phyloP scores from a whole-genome alignment of 2,329 filamentous ascomycete genomes.

The Aureobasidium sp. region DNA sequence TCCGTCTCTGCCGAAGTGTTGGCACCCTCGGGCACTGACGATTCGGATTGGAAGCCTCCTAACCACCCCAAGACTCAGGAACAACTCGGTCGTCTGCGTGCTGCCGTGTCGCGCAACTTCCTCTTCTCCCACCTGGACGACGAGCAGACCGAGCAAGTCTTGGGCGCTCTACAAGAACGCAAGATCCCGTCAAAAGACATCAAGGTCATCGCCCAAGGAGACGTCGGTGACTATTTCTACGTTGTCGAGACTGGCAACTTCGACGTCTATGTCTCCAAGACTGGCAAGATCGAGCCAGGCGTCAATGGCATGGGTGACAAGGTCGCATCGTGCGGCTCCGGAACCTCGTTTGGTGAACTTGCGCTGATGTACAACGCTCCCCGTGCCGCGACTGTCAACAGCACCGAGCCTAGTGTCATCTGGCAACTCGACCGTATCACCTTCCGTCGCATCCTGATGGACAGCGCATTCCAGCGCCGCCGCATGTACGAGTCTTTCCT shows the following conservation, averaged over 20 bases:
- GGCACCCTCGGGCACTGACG: slow-evolving; percentile 74
- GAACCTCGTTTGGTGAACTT: slow-evolving; percentile 91
- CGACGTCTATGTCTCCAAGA: slow-evolving; percentile 78
- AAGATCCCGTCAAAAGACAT: slow-evolving; percentile 84
- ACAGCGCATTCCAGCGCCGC: slow-evolving; percentile 89
- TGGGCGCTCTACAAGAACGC: slow-evolving; percentile 89
- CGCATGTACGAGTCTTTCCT: slow-evolving; percentile 97
- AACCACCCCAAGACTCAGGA: slow-evolving; percentile 73
- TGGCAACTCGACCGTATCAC: slow-evolving; percentile 95
- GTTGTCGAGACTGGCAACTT: slow-evolving; percentile 87
- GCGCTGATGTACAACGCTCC: slow-evolving; percentile 98
- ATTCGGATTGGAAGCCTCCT: slow-evolving; percentile 86
- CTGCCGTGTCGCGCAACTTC: slow-evolving; percentile 81
- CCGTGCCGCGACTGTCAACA: slow-evolving; percentile 86
- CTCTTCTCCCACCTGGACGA: slow-evolving; percentile 92
- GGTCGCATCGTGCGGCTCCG: slow-evolving; percentile 72
- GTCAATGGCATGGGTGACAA: slow-evolving; percentile 72
- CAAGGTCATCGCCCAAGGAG: slow-evolving; percentile 90
- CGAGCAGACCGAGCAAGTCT: slow-evolving; percentile 77
- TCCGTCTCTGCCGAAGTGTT: slow-evolving; percentile 96
- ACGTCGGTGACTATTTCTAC: slow-evolving; percentile 96
- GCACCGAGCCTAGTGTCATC: slow-evolving; percentile 70
- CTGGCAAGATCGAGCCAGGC: slow-evolving; percentile 69
- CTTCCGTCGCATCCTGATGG: slow-evolving; percentile 96
- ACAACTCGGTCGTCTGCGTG: slow-evolving; percentile 69